These are phyloP conservation scores for Xerocomellus intermedius DNA, from an alignment of 768 basidiomycete species.

Conservation along the genomic window DNA sequence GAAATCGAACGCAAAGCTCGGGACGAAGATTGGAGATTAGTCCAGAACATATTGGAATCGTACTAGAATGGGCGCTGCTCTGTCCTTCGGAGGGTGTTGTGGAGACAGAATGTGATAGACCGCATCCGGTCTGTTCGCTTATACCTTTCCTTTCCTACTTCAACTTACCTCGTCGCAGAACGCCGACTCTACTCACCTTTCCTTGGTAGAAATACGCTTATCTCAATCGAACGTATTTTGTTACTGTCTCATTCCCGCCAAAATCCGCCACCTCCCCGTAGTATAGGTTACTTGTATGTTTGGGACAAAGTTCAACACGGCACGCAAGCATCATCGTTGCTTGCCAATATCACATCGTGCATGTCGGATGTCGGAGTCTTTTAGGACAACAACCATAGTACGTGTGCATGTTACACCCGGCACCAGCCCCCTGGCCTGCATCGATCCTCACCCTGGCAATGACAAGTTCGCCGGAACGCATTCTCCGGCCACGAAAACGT, in stretches of 20 bases:
- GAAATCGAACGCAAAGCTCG: background rate
- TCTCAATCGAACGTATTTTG: background rate
- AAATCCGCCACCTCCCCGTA: background rate
- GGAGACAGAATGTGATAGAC: too few species aligned
- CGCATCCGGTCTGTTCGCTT: background rate
- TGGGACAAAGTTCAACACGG: background rate
- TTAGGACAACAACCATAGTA: too few species aligned
- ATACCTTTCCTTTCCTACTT: background rate
- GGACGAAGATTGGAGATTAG: slow-evolving; percentile 5
- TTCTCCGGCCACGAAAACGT: too few species aligned
- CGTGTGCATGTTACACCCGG: too few species aligned
- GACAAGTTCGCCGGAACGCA: too few species aligned
- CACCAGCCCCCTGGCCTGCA: too few species aligned
- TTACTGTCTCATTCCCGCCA: background rate
- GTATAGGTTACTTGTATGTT: background rate
- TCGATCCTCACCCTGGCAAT: too few species aligned
- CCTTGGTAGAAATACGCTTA: background rate
- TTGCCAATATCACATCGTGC: too few species aligned
- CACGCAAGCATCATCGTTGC: too few species aligned
- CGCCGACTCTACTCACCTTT: background rate
- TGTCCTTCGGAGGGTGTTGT: background rate
- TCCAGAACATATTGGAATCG: slow-evolving; percentile 3
- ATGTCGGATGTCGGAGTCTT: too few species aligned
- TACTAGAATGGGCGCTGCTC: background rate
- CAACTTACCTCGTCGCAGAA: background rate